Evolutionary conservation across 1,284 basidiomycete genomes (phyloP), one percentile per base, ranked within the genome.

Genomic region (Marasmius fiardii): DNA sequence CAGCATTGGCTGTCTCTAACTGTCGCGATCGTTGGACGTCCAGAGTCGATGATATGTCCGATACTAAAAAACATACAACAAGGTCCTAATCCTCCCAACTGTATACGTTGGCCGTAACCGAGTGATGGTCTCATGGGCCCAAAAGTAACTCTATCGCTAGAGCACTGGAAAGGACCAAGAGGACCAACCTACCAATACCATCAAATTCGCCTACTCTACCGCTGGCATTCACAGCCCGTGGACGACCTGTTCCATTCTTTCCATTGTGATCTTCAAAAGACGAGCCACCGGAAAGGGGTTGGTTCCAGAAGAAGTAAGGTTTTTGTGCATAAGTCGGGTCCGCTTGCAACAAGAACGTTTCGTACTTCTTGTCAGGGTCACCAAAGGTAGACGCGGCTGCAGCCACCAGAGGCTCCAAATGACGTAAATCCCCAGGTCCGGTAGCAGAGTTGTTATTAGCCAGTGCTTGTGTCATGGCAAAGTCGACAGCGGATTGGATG

Each of bases 401-500:
- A 35, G 72, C 72, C 51, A 75, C 64, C 55, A 66, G 60, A 21
- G 66, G 67, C 43, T 64, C 65, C 18, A 71, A 58, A 54, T 72
- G 70, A 10, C 60, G 51, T 2, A 61, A 59, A 20, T 44, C 37
- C 28, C 28, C 28, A 10, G 28, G 10, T 31, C 28, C 10, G 28
- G 4, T 10, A 31, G 28, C 10, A 31, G 10, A 4, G 28, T 31
- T 31, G 28, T 31, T 31, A 31, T 31, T 31, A 10, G 28, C 53
- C n/a, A n/a, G n/a, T 28, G 45, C 43, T 28, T 65, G 12, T 8
- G 61, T 62, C 67, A 79, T 75, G 6, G 73, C 67, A 59, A 65
- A 79, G 60, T 76, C 70, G 53, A 73, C 64, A 18, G 76, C 76
- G 51, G 70, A 73, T 63, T 83, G 71, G 66, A 87, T 85, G 20